Evolutionary conservation across 1,284 basidiomycete genomes (phyloP).

Genomic region (Retiboletus fuscus): DNA sequence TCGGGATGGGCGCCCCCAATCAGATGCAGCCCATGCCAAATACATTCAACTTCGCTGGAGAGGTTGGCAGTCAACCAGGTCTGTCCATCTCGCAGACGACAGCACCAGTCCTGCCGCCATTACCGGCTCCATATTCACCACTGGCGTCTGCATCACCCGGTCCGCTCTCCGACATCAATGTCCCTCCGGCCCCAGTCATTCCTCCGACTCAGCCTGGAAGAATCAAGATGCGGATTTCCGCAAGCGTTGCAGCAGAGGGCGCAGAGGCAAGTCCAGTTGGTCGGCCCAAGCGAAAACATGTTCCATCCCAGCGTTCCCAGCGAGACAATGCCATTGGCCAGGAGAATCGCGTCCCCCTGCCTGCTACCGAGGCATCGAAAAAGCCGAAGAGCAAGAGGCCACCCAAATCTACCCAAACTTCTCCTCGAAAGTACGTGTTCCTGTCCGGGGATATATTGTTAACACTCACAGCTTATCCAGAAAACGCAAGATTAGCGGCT

Average conservation of each 20-base stretch:
- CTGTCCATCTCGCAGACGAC: background rate
- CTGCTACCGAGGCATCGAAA: background rate
- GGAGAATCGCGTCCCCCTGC: background rate
- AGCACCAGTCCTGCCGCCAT: background rate
- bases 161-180: background rate
- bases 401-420: background rate
- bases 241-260: background rate
- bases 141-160: background rate
- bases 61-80: too few relatives aligned
- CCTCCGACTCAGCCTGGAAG: background rate
- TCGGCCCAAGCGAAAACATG: background rate
- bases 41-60: too few relatives aligned
- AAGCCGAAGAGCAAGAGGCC: slow-evolving; percentile 4
- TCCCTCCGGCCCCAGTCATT: background rate
- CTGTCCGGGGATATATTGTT: background rate
- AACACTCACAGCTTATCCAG: background rate
- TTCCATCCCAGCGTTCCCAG: background rate
- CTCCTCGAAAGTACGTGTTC: background rate
- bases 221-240: too few relatives aligned
- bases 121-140: background rate
- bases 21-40: background rate
- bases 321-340: slow-evolving; percentile 2
- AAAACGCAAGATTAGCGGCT: background rate
- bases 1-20: background rate
- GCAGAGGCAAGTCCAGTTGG: slow-evolving; percentile 1